These are phyloP conservation scores for Septoria petroselini DNA, from an alignment of 2,329 filamentous ascomycete species.

Conservation along the genomic window DNA sequence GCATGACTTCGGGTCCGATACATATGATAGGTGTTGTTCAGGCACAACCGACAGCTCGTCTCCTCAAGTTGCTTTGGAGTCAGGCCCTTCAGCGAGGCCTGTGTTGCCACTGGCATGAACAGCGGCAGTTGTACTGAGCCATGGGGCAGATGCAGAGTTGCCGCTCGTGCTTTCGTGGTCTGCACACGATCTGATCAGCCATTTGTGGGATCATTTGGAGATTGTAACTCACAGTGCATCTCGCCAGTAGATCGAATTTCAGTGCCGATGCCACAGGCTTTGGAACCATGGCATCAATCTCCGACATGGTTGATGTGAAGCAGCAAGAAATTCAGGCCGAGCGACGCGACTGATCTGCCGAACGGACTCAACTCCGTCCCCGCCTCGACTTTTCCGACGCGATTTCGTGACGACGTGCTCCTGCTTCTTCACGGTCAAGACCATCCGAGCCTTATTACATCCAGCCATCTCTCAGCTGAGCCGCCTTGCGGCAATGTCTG, in stretches of 20 bases:
- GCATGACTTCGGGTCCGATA: conserved; percentile 25
- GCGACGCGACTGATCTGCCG: too few species aligned
- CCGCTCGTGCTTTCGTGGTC: conserved; percentile 93
- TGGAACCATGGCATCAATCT: conserved; percentile 29
- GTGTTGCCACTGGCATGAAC: conserved; percentile 98
- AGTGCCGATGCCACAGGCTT: conserved; percentile 54
- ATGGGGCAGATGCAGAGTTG: conserved; percentile 83
- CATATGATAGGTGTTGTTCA: conserved; percentile 98
- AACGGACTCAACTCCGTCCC: too few species aligned
- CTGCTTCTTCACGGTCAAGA: too few species aligned
- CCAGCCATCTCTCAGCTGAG: too few species aligned
- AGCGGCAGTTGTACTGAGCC: conserved; percentile 85
- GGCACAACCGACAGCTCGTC: conserved; percentile 81
- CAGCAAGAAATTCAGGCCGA: too few species aligned
- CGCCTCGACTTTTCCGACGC: too few species aligned
- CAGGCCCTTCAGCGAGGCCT: conserved; percentile 89
- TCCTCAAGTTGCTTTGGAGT: conserved; percentile 89
- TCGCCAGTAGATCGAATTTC: conserved; percentile 72
- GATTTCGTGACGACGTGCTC: too few species aligned
- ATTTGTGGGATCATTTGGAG: too few species aligned
- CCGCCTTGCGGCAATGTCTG: too few species aligned
- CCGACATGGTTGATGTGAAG: conserved; percentile 18
- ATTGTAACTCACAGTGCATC: conserved; percentile 66
- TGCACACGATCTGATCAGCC: conserved; percentile 44
- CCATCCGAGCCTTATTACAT: too few species aligned